phyloP scores from a whole-genome alignment of 176 grass and related monocot species.

The Eragrostis curvula region DNA sequence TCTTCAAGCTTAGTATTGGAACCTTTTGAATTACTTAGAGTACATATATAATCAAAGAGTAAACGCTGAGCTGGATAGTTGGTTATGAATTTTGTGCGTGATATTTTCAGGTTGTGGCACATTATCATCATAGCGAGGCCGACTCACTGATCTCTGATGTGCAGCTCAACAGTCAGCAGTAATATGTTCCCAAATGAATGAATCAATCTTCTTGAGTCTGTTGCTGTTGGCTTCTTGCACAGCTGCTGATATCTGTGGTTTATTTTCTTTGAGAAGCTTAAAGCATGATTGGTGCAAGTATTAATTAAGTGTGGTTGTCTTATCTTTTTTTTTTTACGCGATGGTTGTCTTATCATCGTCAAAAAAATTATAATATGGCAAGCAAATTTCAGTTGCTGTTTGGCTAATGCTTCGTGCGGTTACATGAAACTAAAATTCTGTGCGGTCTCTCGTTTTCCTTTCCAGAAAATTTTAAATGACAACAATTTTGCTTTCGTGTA shows the following conservation, averaged over 20 bases:
- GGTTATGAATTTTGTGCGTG: background rate
- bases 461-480: background rate
- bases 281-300: background rate
- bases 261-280: background rate
- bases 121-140: background rate
- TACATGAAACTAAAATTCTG: background rate
- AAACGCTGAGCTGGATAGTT: slow-evolving; percentile 1
- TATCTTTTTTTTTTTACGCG: background rate
- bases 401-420: background rate
- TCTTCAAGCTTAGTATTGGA: background rate
- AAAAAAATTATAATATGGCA: background rate
- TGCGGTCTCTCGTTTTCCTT: background rate
- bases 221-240: background rate
- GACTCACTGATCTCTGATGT: slow-evolving; percentile 1
- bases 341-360: background rate
- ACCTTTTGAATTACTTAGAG: background rate
- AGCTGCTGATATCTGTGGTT: background rate
- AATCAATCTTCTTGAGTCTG: background rate
- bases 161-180: no score
- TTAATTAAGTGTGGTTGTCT: background rate
- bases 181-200: background rate
- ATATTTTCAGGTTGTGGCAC: slow-evolving; percentile 32
- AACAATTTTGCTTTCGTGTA: background rate
- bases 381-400: background rate
- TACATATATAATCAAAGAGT: background rate